These are phyloP conservation scores for Cercospora zeae-maydis DNA, from an alignment of 2,329 filamentous ascomycete genomes.

Conservation along the genomic window DNA sequence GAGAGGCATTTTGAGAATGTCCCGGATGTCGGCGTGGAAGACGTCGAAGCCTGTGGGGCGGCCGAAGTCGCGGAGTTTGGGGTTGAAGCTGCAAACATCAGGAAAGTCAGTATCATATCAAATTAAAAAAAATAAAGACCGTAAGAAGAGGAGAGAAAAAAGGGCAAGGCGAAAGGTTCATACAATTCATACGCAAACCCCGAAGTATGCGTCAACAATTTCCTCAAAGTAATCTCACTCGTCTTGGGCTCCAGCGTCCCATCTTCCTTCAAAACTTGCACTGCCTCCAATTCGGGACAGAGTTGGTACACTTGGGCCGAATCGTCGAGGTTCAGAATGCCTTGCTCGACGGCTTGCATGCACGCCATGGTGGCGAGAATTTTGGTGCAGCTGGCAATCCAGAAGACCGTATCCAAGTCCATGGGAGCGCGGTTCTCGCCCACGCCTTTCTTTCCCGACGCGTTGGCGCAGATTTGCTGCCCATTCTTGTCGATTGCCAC, in stretches of 20 bases:
- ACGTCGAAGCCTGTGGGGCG: slow-evolving; percentile 55
- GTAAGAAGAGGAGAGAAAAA: too few relatives aligned
- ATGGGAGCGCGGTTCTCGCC: slow-evolving; percentile 48
- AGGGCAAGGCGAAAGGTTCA: slow-evolving; percentile 4
- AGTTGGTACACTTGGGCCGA: slow-evolving; percentile 39
- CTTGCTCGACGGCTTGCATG: slow-evolving; percentile 49
- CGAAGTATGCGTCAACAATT: slow-evolving; percentile 51
- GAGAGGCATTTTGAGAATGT: slow-evolving; percentile 53
- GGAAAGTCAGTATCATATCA: background rate
- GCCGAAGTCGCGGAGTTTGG: slow-evolving; percentile 40
- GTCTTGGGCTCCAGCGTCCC: slow-evolving; percentile 43
- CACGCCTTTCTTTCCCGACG: slow-evolving; percentile 43
- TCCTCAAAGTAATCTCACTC: slow-evolving; percentile 49
- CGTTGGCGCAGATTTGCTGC: slow-evolving; percentile 41
- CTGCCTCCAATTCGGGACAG: slow-evolving; percentile 43
- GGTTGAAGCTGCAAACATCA: slow-evolving; percentile 37
- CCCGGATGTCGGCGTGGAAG: slow-evolving; percentile 50
- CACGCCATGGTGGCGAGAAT: slow-evolving; percentile 44
- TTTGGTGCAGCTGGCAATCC: slow-evolving; percentile 54
- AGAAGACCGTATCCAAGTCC: slow-evolving; percentile 57
- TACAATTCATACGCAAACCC: slow-evolving; percentile 50
- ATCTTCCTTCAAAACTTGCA: slow-evolving; percentile 42
- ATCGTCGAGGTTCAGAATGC: slow-evolving; percentile 43
- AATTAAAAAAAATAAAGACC: background rate
- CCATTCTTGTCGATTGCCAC: slow-evolving; percentile 46